Conservation (phyloP, 371 early-diverging fungal genomes). For the Mortierella sp. region DNA sequence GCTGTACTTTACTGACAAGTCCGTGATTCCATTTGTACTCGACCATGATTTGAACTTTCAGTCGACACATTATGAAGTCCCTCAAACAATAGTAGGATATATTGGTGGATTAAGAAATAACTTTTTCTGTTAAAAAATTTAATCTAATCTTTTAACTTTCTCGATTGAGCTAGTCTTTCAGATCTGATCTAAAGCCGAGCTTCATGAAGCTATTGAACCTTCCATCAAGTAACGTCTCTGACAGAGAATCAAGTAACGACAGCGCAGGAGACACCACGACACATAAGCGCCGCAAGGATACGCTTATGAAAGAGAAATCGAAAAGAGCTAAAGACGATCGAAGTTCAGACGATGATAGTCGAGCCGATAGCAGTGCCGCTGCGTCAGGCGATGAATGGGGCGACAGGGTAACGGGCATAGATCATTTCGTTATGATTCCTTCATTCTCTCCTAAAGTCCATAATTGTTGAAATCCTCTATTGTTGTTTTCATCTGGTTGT, state of each 20-base stretch:
- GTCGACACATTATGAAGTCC: constrained; percentile 63
- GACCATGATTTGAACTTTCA: constrained; percentile 76
- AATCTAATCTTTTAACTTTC: neutral
- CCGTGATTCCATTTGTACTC: constrained; percentile 63
- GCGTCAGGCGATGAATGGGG: constrained; percentile 48
- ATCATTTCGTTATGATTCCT: neutral
- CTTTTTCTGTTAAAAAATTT: neutral
- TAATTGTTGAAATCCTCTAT: neutral
- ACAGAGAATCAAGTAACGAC: constrained; percentile 45
- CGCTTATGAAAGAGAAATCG: constrained; percentile 34
- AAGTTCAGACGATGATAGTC: constrained; percentile 54
- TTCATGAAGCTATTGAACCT: constrained; percentile 40
- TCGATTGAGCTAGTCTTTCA: constrained; percentile 28
- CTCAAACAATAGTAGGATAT: constrained; percentile 58
- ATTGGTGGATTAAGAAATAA: neutral
- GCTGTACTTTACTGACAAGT: constrained; percentile 66
- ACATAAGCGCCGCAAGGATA: constrained; percentile 51
- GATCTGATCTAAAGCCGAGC: constrained; percentile 37
- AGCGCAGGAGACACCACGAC: constrained; percentile 30
- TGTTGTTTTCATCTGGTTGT: neutral
- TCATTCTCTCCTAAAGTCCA: neutral
- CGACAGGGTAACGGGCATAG: constrained; percentile 26
- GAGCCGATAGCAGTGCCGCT: constrained; percentile 36
- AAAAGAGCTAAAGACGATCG: constrained; percentile 39
- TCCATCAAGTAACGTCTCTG: constrained; percentile 16